Percentiles rank a stretch among this genome's conserved stretches.
These are phyloP conservation scores for Buxus sempervirens DNA, from an alignment of 164 flowering plant genomes.

Conservation along the genomic window DNA sequence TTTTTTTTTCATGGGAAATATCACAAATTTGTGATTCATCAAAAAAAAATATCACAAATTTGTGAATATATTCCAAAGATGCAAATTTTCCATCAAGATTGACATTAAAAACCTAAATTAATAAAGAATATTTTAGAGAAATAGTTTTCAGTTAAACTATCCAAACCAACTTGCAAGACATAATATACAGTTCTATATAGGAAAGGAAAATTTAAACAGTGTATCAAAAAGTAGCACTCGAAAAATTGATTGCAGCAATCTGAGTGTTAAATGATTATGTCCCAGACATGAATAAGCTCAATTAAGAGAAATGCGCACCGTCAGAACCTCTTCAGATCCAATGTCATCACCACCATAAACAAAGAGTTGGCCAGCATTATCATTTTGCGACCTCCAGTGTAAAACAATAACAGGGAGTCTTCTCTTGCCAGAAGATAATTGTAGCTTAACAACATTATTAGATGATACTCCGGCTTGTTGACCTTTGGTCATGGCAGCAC, in stretches of 20 bases:
- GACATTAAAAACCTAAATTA: too few relatives aligned
- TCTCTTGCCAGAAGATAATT: slow-evolving; percentile 65
- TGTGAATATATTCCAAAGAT: too few relatives aligned
- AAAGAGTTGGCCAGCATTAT: slow-evolving; percentile 58
- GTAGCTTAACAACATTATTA: slow-evolving; percentile 67
- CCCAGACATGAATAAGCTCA: not conserved
- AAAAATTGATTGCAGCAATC: not conserved
- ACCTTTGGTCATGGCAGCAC: slow-evolving; percentile 30
- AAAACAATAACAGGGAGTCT: slow-evolving; percentile 84
- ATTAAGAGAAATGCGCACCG: slow-evolving; percentile 38
- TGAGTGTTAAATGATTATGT: not conserved
- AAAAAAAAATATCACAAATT: too few relatives aligned
- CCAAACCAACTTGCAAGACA: too few relatives aligned
- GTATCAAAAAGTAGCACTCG: not conserved
- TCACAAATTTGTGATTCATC: too few relatives aligned
- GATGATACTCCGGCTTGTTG: slow-evolving; percentile 35
- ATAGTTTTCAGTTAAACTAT: not conserved
- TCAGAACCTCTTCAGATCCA: slow-evolving; percentile 89
- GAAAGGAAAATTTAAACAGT: too few relatives aligned
- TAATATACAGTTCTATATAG: too few relatives aligned
- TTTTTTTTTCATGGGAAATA: too few relatives aligned
- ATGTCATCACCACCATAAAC: slow-evolving; percentile 92
- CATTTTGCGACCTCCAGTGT: slow-evolving; percentile 57
- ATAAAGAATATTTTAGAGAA: too few relatives aligned
- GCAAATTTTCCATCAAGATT: too few relatives aligned